Percentiles rank a stretch among this genome's conserved stretches.
These are phyloP conservation scores for Aquilaria agallochum DNA, from an alignment of 441 rosid genomes.

Conservation along the genomic window DNA sequence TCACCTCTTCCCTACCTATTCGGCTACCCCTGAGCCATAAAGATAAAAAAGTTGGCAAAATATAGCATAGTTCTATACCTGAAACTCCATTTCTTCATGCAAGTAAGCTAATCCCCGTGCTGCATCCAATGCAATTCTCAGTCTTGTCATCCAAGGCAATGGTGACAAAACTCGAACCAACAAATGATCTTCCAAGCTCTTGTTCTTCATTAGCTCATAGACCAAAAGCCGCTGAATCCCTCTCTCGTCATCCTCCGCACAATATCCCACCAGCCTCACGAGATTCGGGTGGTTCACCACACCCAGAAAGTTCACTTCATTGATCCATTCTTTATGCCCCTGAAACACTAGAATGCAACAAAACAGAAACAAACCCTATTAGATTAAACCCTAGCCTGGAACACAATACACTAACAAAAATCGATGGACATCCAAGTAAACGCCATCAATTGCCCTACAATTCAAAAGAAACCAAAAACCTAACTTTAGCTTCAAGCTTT, in stretches of 20 bases:
- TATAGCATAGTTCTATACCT: slow-evolving; percentile 31
- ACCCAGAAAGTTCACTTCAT: slow-evolving; percentile 89
- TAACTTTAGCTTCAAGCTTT: too few species aligned
- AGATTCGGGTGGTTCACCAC: slow-evolving; percentile 93
- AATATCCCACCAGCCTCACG: slow-evolving; percentile 87
- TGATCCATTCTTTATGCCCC: slow-evolving; percentile 99
- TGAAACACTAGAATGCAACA: slow-evolving; percentile 63
- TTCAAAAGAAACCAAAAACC: too few species aligned
- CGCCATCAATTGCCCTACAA: too few species aligned
- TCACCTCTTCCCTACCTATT: neutral
- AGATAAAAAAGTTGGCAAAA: too few species aligned
- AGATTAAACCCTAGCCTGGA: slow-evolving; percentile 1
- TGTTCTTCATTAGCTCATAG: slow-evolving; percentile 83
- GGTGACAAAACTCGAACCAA: slow-evolving; percentile 40
- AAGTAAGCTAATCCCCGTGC: slow-evolving; percentile 92
- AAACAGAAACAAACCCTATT: slow-evolving; percentile 17
- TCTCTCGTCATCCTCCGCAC: slow-evolving; percentile 93
- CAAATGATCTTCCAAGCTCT: slow-evolving; percentile 89
- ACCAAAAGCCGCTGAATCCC: slow-evolving; percentile 92
- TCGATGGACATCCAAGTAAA: too few species aligned
- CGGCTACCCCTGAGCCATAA: too few species aligned
- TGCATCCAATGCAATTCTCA: slow-evolving; percentile 82
- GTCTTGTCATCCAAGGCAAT: slow-evolving; percentile 72
- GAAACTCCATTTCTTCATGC: slow-evolving; percentile 97
- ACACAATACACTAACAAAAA: too few species aligned